These are phyloP conservation scores for Pleurotus platypus DNA, from an alignment of 768 basidiomycete genomes.

Conservation along the genomic window DNA sequence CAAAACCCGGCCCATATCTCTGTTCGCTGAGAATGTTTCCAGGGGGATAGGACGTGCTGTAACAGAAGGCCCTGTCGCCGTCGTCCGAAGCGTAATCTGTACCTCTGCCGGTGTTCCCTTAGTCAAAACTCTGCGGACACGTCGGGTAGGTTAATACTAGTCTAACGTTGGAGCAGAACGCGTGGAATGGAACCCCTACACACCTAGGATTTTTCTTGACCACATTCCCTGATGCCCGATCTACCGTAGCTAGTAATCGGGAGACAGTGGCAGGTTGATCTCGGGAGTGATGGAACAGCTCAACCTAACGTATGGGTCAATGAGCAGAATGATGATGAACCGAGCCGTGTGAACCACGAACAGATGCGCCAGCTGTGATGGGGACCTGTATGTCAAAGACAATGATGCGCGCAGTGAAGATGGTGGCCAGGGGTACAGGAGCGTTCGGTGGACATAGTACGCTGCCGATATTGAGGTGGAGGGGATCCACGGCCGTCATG, in stretches of 20 bases:
- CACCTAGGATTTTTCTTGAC: conserved; percentile 81
- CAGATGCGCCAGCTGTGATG: conserved; percentile 83
- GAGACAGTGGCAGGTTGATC: conserved; percentile 89
- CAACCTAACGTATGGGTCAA: conserved; percentile 49
- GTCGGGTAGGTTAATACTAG: neutral
- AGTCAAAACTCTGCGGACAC: conserved; percentile 64
- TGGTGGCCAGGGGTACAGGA: conserved; percentile 70
- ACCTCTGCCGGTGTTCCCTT: conserved; percentile 85
- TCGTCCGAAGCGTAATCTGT: conserved; percentile 69
- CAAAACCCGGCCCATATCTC: conserved; percentile 93
- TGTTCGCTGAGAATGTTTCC: conserved; percentile 83
- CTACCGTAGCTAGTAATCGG: conserved; percentile 75
- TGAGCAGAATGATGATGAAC: neutral
- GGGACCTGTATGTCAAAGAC: conserved; percentile 92
- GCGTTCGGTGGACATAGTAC: conserved; percentile 78
- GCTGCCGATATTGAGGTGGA: conserved; percentile 82
- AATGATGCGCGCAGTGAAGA: conserved; percentile 85
- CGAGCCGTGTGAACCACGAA: conserved; percentile 28
- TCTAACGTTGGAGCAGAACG: neutral
- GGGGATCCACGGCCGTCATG: conserved; percentile 78
- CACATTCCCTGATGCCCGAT: conserved; percentile 71
- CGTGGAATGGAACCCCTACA: conserved; percentile 14
- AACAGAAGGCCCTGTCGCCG: conserved; percentile 41
- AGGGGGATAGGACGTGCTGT: conserved; percentile 67
- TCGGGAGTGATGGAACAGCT: conserved; percentile 91